Evolutionary conservation across 73 alveolate genomes (phyloP).

Genomic region (Paramecium tetraurelia): DNA sequence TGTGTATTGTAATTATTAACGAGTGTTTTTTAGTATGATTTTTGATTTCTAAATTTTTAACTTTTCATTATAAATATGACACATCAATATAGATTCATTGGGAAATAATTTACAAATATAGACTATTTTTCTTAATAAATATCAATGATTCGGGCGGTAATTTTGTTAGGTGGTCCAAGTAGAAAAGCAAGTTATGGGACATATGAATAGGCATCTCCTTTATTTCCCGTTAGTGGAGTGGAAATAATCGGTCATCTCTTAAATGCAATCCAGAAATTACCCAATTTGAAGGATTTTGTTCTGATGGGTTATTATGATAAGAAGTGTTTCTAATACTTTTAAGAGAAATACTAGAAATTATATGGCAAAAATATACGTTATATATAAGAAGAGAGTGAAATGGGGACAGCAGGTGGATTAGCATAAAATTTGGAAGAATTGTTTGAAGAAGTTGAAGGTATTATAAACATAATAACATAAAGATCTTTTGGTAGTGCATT

Average conservation of each 20-base stretch:
- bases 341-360: neutral
- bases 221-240: slow-evolving; percentile 10
- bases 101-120: neutral
- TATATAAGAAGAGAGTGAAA: neutral
- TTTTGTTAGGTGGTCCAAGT: slow-evolving; percentile 35
- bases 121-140: neutral
- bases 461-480: neutral
- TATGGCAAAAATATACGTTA: neutral
- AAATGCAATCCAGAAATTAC: neutral
- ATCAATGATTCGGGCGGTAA: slow-evolving; percentile 39
- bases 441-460: slow-evolving; percentile 41
- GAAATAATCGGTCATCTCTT: slow-evolving; percentile 7
- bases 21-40: neutral
- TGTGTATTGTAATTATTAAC: neutral
- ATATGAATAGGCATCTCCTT: slow-evolving; percentile 30
- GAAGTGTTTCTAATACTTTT: neutral
- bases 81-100: neutral
- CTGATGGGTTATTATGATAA: slow-evolving; percentile 37
- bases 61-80: neutral
- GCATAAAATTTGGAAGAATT: slow-evolving; percentile 3
- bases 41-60: neutral
- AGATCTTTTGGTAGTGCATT: slow-evolving; percentile 43
- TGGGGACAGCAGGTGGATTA: slow-evolving; percentile 43
- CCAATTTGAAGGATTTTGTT: slow-evolving; percentile 32
- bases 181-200: slow-evolving; percentile 38